A percentile compares a stretch with the other conserved stretches of the same genome.
These are phyloP conservation scores for Zymoseptoria crescenta DNA, from an alignment of 2,329 filamentous ascomycete species.

Conservation along the genomic window DNA sequence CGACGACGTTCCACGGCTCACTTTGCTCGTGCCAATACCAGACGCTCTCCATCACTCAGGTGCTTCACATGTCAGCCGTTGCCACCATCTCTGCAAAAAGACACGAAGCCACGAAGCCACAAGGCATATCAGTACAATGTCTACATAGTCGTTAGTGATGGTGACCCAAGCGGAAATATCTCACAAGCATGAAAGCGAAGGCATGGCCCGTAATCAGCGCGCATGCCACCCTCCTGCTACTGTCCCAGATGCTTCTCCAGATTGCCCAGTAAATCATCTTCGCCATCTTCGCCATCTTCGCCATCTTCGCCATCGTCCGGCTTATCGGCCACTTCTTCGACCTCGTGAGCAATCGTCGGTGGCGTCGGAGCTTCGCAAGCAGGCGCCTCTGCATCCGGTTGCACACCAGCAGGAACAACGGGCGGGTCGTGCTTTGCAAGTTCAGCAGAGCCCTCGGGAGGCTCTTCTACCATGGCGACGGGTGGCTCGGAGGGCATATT, in stretches of 20 bases:
- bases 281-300: slow-evolving; percentile 1
- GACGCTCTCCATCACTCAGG: too few relatives aligned
- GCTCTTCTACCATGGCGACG: slow-evolving; percentile 2
- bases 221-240: not conserved
- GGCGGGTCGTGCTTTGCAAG: not conserved
- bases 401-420: not conserved
- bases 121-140: not conserved
- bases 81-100: too few relatives aligned
- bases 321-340: slow-evolving; percentile 7
- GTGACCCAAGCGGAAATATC: not conserved
- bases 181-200: not conserved
- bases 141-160: not conserved
- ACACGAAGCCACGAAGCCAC: too few relatives aligned
- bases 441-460: slow-evolving; percentile 1
- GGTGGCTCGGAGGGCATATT: not conserved
- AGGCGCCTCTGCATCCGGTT: not conserved
- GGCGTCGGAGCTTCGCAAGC: not conserved
- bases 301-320: slow-evolving; percentile 22
- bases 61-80: too few relatives aligned
- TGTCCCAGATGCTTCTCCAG: slow-evolving; percentile 21
- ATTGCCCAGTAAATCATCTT: slow-evolving; percentile 25
- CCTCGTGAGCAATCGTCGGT: slow-evolving; percentile 2
- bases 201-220: not conserved
- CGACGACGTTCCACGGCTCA: too few relatives aligned
- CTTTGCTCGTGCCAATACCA: too few relatives aligned